These are phyloP conservation scores for Candida silvatica DNA, from an alignment of 805 yeast genomes.

Conservation along the genomic window DNA sequence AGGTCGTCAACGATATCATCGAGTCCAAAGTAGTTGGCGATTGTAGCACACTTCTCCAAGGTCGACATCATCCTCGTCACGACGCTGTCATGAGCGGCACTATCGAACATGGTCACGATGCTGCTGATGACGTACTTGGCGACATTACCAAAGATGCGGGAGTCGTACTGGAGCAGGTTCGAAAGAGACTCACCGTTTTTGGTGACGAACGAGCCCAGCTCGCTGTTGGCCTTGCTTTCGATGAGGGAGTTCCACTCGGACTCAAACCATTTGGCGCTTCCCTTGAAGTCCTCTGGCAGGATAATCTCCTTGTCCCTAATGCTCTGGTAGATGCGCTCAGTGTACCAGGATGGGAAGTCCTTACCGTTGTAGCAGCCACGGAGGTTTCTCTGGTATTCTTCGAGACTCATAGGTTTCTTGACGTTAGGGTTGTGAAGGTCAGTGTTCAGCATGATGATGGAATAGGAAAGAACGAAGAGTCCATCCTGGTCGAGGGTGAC, in stretches of 20 bases:
- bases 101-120: constrained; percentile 68
- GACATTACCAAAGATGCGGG: constrained; percentile 54
- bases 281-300: constrained; percentile 97
- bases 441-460: constrained; percentile 90
- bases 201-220: constrained; percentile 7
- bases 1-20: constrained; percentile 54
- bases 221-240: constrained; percentile 18
- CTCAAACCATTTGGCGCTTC: constrained; percentile 87
- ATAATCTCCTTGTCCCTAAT: constrained; percentile 84
- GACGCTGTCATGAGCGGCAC: constrained; percentile 85
- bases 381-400: constrained; percentile 70
- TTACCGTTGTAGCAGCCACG: constrained; percentile 67
- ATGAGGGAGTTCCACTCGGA: constrained; percentile 72
- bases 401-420: constrained; percentile 83
- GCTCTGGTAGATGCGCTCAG: constrained; percentile 70
- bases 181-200: constrained; percentile 11
- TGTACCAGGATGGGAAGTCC: constrained; percentile 82
- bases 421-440: constrained; percentile 91
- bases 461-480: constrained; percentile 82
- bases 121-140: constrained; percentile 65
- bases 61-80: constrained; percentile 82
- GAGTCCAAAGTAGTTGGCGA: constrained; percentile 60
- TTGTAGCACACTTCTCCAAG: constrained; percentile 73
- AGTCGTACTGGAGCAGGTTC: constrained; percentile 51
- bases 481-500: constrained; percentile 78